Conservation (phyloP, 805 yeast species). For the Spathaspora arborariae region DNA sequence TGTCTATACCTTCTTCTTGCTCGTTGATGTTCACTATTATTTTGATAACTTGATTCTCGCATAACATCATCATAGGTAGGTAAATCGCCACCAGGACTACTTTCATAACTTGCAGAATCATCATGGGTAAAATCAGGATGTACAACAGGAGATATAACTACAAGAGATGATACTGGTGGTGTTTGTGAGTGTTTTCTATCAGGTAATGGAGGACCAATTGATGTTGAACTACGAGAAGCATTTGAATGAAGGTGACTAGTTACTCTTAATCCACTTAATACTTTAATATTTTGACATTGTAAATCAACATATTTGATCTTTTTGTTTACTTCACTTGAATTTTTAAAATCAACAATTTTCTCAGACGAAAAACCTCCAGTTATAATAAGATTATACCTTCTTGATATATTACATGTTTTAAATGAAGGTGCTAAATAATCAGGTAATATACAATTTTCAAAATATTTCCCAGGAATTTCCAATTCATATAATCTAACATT, state of each 20-base stretch:
- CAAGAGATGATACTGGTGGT: neutral
- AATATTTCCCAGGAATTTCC: slow-evolving; percentile 41
- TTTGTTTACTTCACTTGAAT: slow-evolving; percentile 15
- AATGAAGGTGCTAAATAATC: slow-evolving; percentile 51
- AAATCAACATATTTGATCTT: slow-evolving; percentile 29
- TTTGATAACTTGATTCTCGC: slow-evolving; percentile 26
- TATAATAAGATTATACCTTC: slow-evolving; percentile 24
- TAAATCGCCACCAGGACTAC: slow-evolving; percentile 6
- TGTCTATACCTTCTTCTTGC: slow-evolving; percentile 34
- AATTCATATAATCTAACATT: slow-evolving; percentile 28
- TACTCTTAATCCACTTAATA: slow-evolving; percentile 30
- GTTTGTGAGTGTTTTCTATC: neutral
- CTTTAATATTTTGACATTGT: slow-evolving; percentile 26
- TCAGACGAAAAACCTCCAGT: slow-evolving; percentile 24
- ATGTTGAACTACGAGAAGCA: slow-evolving; percentile 15
- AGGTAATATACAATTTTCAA: slow-evolving; percentile 42
- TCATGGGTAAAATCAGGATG: neutral
- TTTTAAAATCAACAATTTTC: slow-evolving; percentile 17
- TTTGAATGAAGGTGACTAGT: slow-evolving; percentile 22
- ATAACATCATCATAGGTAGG: slow-evolving; percentile 40
- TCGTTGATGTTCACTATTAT: slow-evolving; percentile 27
- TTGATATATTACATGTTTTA: slow-evolving; percentile 49
- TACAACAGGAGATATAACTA: neutral
- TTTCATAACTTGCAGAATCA: slow-evolving; percentile 1
- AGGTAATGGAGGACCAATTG: neutral